Evolutionary conservation across 2,329 filamentous ascomycete species (phyloP).

Genomic region (Sarocladium kiliense): DNA sequence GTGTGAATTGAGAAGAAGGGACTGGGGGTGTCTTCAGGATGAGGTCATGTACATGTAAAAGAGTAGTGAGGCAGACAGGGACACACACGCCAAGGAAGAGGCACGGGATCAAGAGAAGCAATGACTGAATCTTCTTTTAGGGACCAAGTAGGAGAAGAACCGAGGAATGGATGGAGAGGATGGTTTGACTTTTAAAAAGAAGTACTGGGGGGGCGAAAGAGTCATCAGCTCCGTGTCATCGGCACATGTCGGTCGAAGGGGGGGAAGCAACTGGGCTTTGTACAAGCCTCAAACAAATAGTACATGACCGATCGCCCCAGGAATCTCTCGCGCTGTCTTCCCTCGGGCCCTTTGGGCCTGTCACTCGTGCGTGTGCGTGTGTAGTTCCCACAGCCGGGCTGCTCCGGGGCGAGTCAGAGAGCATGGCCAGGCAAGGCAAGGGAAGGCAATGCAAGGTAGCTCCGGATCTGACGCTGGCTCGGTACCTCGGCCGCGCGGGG

Average conservation of each 20-base stretch:
- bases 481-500: constrained; percentile 8
- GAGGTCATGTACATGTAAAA: constrained; percentile 5
- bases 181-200: background rate
- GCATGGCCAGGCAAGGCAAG: no score
- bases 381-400: background rate
- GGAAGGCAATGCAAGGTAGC: background rate
- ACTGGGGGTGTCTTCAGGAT: background rate
- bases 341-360: background rate
- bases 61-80: background rate
- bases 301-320: no score
- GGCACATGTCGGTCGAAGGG: constrained; percentile 16
- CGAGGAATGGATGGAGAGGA: background rate
- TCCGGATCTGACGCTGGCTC: background rate
- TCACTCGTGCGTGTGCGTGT: no score
- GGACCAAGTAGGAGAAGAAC: background rate
- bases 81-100: background rate
- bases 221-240: constrained; percentile 9
- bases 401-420: background rate
- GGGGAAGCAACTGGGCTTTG: background rate
- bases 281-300: background rate
- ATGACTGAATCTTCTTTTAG: background rate
- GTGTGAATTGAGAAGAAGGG: background rate
- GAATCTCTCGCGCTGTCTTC: no score
- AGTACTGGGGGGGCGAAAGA: constrained; percentile 1
- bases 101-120: background rate